Percentiles rank a stretch among this genome's conserved stretches.
Evolutionary conservation across 139 green algal genomes (phyloP).

Genomic region (Chlorella sp.): DNA sequence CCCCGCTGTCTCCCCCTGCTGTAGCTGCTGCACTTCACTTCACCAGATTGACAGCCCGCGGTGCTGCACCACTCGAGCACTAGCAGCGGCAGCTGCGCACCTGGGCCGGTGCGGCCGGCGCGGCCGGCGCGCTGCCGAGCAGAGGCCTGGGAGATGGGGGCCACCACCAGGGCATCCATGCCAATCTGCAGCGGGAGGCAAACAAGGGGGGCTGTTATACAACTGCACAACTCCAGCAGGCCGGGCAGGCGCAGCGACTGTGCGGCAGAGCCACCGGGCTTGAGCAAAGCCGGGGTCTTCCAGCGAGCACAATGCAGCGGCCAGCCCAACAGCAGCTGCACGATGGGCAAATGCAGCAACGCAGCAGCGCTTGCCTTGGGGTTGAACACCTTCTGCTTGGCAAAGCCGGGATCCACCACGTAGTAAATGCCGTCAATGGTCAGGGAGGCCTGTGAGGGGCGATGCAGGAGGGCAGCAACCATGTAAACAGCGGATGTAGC

Average conservation of each 20-base stretch:
- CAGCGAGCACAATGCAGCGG: too few relatives aligned
- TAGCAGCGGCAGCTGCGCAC: too few relatives aligned
- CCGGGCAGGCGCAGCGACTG: constrained; percentile 68
- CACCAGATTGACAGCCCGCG: too few relatives aligned
- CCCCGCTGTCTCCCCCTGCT: too few relatives aligned
- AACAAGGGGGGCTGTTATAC: background rate
- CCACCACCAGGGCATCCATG: constrained; percentile 96
- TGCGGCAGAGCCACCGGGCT: too few relatives aligned
- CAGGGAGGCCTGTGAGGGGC: constrained; percentile 69
- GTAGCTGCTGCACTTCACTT: too few relatives aligned
- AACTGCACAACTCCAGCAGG: constrained; percentile 40
- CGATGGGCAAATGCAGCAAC: background rate
- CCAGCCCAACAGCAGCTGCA: too few relatives aligned
- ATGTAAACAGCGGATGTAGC: too few relatives aligned
- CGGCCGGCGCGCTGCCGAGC: constrained; percentile 92
- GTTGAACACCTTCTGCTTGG: constrained; percentile 84
- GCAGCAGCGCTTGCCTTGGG: constrained; percentile 31
- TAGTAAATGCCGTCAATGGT: constrained; percentile 99
- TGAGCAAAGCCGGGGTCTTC: too few relatives aligned
- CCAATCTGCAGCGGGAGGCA: constrained; percentile 62
- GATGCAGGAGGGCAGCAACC: too few relatives aligned
- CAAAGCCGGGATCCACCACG: constrained; percentile 90
- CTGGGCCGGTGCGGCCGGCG: constrained; percentile 92
- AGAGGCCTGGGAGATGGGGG: constrained; percentile 93
- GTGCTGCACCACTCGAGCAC: too few relatives aligned